Conservation (phyloP, 805 yeast species). For the Danielia oregonensis region DNA sequence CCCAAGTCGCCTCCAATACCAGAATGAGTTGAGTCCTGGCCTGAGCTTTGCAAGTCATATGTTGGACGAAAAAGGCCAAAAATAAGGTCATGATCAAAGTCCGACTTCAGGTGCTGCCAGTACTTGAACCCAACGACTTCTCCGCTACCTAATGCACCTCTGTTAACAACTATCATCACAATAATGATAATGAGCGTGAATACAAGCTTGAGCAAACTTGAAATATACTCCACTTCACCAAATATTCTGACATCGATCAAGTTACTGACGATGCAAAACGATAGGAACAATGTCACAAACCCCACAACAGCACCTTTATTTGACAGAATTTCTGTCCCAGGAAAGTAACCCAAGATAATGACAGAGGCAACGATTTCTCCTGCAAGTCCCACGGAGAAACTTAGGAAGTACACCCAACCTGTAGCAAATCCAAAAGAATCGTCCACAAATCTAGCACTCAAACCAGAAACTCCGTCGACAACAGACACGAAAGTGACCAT, state of each 20-base stretch:
- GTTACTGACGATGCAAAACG: conserved; percentile 49
- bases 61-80: conserved; percentile 76
- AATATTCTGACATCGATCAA: conserved; percentile 66
- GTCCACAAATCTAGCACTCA: conserved; percentile 70
- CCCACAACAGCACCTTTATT: conserved; percentile 45
- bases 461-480: conserved; percentile 75
- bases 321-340: conserved; percentile 48
- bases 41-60: conserved; percentile 60
- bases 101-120: conserved; percentile 58
- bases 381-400: conserved; percentile 70
- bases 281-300: conserved; percentile 59
- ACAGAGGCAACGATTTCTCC: conserved; percentile 80
- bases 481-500: conserved; percentile 76
- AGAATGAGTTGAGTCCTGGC: conserved; percentile 42
- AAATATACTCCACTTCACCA: conserved; percentile 69
- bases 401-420: conserved; percentile 71
- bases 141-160: conserved; percentile 48
- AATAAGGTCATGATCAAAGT: conserved; percentile 42
- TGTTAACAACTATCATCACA: conserved; percentile 60
- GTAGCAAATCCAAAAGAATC: conserved; percentile 74
- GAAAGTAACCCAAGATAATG: conserved; percentile 68
- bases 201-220: conserved; percentile 55
- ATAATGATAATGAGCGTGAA: conserved; percentile 52
- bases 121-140: conserved; percentile 54
- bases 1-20: conserved; percentile 66